Base-by-base conservation (phyloP, 371 early-diverging fungal species). In the Lichtheimia ramosa region DNA sequence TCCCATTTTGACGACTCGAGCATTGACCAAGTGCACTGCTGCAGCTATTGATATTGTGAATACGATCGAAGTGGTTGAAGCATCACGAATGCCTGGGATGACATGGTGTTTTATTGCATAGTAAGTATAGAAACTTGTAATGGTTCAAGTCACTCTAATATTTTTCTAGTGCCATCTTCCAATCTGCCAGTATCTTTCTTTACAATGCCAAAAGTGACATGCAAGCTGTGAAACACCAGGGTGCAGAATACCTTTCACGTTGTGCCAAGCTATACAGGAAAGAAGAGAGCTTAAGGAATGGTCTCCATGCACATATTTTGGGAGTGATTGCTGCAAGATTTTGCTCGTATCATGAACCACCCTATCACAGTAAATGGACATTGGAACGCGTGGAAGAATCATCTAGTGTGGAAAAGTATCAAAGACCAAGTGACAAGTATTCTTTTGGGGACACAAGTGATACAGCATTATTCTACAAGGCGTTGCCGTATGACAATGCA, bases 101-200 rank as follows among this genome's bases (percentile, higher is more conserved):
- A 73, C 78, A 0, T 74, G 78, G 75, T 74, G 61, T 23, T 63
- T 72, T 43, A 52, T 70, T 16, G 53, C 66, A 24, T 73, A 70
- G 75, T 77, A 70, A 68, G 73, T 57, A 23, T 42, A 10, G 34
- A 8, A 2, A 8, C 6, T 34, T 58, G 58, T 14, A 50, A 27
- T 24, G 25, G n/a, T 10, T n/a, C n/a, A n/a, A n/a, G n/a, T n/a
- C 24, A 23, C 21, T 28, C 1, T 49, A n/a, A n/a, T n/a, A n/a
- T 49, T 23, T 41, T 28, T 18, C 25, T 16, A 77, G 77, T 39
- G 50, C 73, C 34, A 53, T 72, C 18, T 72, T 74, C 41, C 78
- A 78, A 59, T 65, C 75, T 15, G 67, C 73, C 16, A 69, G 74
- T 34, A 66, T 78, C n/a, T 75, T 78, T 57, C 51, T 78, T 15